phyloP scores from a whole-genome alignment of 1,284 basidiomycete species.

The Cutaneotrichosporon sp. region DNA sequence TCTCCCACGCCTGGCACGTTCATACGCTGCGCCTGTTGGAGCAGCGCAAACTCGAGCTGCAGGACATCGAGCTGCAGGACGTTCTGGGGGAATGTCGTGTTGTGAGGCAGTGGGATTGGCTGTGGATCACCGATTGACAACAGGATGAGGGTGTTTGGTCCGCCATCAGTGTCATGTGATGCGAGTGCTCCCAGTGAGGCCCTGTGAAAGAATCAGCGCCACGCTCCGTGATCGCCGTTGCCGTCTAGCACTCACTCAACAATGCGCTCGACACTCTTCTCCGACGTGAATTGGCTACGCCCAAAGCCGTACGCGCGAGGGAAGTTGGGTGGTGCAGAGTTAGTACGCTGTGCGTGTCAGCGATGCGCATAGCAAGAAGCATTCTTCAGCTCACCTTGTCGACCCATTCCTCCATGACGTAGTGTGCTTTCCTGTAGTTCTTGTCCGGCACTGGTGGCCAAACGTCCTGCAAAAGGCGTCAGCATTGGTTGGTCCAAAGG shows the following conservation, averaged over 20 bases:
- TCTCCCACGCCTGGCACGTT: slow-evolving; percentile 40
- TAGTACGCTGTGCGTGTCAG: slow-evolving; percentile 34
- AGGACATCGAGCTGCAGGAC: slow-evolving; percentile 67
- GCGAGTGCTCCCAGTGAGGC: slow-evolving; percentile 68
- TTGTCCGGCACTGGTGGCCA: slow-evolving; percentile 77
- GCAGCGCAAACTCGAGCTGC: slow-evolving; percentile 43
- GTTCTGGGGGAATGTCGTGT: slow-evolving; percentile 65
- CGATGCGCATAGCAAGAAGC: slow-evolving; percentile 12
- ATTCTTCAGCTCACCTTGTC: slow-evolving; percentile 63
- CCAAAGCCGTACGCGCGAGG: slow-evolving; percentile 60
- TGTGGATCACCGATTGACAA: slow-evolving; percentile 63
- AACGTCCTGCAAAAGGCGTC: slow-evolving; percentile 57
- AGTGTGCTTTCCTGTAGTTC: slow-evolving; percentile 81
- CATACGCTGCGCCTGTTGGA: slow-evolving; percentile 42
- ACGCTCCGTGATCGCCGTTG: neutral
- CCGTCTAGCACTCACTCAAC: slow-evolving; percentile 57
- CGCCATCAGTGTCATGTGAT: slow-evolving; percentile 72
- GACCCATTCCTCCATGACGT: slow-evolving; percentile 72
- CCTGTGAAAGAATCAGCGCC: slow-evolving; percentile 23
- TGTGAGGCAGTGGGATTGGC: slow-evolving; percentile 34
- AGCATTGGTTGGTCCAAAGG: neutral
- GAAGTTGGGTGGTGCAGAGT: slow-evolving; percentile 43
- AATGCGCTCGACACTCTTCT: slow-evolving; percentile 66
- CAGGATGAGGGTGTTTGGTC: slow-evolving; percentile 69
- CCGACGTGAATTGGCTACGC: slow-evolving; percentile 69